Evolutionary conservation across 2,329 filamentous ascomycete species (phyloP), one percentile per base, ranked within the genome.

Genomic region (Zarea fungicola): DNA sequence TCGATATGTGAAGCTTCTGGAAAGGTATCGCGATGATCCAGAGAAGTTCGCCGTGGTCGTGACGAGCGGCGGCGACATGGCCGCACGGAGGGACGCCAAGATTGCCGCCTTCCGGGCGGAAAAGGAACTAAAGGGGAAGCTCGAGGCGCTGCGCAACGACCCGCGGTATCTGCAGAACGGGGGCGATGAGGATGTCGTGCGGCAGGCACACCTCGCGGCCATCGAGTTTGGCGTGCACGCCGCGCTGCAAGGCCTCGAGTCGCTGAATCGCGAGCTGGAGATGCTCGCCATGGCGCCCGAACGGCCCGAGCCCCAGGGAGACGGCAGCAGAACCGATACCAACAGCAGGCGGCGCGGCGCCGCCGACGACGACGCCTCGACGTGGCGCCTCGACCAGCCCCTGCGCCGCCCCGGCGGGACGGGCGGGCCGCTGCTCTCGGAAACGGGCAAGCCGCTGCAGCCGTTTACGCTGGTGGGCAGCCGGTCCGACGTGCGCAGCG

Each of bases 401-500:
- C 62, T 84, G 34, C 72, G 72, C 29, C 75, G 77, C 10, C 60
- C 72, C 63, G 59, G 58, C 68, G 80, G 60, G 68, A 87, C 88
- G 0, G 80, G 60, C 68, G 88, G 89, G 0, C 89, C 92, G 0
- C 74, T 97, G 18, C 74, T 99, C 21, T 87, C 83, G 54, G 78
- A 75, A 53, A 77, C 84, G 50, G 93, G 93, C 37, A 93, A 89
- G 63, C 93, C 93, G 13, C 74, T 97, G 57, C 83, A 91, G 58
- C 92, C 92, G 1, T 97, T 99, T 61, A 96, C 90, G 1, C 75
- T 99, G 19, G 75, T 95, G 5, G 84, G 85, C 51, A 85, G 77
- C 56, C 80, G 93, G 31, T 82, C 89, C 53, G 84, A 89, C 53
- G 68, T 96, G 51, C 80, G 84, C 52, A 76, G 84, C 51, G 86